Conservation (phyloP, 2,329 filamentous ascomycete genomes). For the Orbilia quercus region DNA sequence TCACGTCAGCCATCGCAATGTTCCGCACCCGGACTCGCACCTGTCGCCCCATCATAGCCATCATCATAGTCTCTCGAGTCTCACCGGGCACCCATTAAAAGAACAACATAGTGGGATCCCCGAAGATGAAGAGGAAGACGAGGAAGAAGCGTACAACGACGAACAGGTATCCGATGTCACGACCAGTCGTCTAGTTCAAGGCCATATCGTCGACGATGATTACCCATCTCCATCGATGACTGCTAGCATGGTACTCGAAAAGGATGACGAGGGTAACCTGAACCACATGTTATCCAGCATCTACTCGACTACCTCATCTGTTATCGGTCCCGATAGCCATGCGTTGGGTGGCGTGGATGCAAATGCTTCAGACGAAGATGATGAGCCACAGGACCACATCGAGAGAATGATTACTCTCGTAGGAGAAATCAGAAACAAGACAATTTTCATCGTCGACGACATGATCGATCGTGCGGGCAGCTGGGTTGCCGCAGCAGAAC, state of each 20-base stretch:
- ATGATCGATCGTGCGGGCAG: constrained; percentile 98
- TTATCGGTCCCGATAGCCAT: constrained; percentile 73
- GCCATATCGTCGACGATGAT: constrained; percentile 94
- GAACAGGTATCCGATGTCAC: constrained; percentile 88
- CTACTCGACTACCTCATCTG: constrained; percentile 82
- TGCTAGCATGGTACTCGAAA: constrained; percentile 67
- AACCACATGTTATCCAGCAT: constrained; percentile 86
- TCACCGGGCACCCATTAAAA: constrained; percentile 45
- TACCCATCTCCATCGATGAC: constrained; percentile 81
- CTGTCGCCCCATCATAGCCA: constrained; percentile 50
- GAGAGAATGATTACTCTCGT: constrained; percentile 99
- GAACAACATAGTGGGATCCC: constrained; percentile 42
- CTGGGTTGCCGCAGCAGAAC: constrained; percentile 97
- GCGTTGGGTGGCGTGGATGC: constrained; percentile 86
- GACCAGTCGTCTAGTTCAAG: constrained; percentile 88
- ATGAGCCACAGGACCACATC: constrained; percentile 82
- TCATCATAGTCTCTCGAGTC: constrained; percentile 32
- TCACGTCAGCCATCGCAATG: constrained; percentile 35
- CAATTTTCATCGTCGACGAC: constrained; percentile 95
- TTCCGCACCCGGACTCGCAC: constrained; percentile 54
- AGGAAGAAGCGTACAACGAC: constrained; percentile 75
- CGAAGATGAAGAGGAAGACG: constrained; percentile 61
- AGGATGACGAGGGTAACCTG: constrained; percentile 70
- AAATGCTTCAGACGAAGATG: constrained; percentile 89
- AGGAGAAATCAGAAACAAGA: constrained; percentile 86